Evolutionary conservation across 2,329 filamentous ascomycete genomes (phyloP), one percentile per base, ranked within the genome.

Genomic region (Ophiostoma perfectum): DNA sequence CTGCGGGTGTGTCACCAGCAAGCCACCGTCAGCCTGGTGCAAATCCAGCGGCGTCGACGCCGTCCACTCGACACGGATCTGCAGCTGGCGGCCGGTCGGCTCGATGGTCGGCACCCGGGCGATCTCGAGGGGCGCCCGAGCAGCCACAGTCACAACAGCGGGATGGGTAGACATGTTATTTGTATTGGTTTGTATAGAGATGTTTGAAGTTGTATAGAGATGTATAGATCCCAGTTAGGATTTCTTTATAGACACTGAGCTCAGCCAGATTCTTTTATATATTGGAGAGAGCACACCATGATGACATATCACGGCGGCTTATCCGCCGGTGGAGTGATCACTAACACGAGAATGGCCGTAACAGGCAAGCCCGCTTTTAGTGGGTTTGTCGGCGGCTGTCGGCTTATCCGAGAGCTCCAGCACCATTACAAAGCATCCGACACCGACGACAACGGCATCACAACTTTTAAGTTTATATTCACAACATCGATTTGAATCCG

Each of bases 1-100:
- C 0, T 85, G 85, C 38, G 80, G 77, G 9, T 75, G 76, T 41
- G 78, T 73, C 11, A 87, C 79, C 12, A 87, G 74, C 0, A 89
- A 77, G 0, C 84, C 85, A 47, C 86, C 85, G 72, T 88, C 85
- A 62, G 84, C 83, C 69, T 85, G 82, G 75, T 89, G 87, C 5
- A 89, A 77, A 72, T 89, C 85, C 0, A 89, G 77, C 0, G 87
- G 87, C 0, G 84, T 86, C 0, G 86, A 87, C 2, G 85, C 81
- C 1, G 84, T 86, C 83, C 84, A 89, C 69, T 82, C 77, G 9
- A 86, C 82, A 39, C 78, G 80, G 55, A 89, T 76, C 16, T 82
- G 79, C 45, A 87, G 80, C 75, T 89, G 82, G 47, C 81, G 79
- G 0, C 75, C 73, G 1, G 72, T 70, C 0, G 82, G 81, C 5